phyloP scores from a whole-genome alignment of 495 filamentous ascomycete species.

The Gamarada debralockiae region DNA sequence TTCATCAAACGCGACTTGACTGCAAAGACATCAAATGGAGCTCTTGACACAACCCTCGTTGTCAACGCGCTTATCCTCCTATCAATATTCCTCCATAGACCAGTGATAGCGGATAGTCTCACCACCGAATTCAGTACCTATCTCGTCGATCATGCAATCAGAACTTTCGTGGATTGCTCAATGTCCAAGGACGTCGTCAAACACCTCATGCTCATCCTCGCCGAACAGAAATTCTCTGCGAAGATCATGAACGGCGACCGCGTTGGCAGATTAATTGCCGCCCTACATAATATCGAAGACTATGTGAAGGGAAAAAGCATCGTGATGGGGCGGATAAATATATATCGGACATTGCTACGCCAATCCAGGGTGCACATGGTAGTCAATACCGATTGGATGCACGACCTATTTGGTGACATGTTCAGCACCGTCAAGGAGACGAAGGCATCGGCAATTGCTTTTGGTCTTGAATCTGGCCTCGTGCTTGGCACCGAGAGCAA shows the following conservation, averaged over 20 bases:
- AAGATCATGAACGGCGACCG: constrained; percentile 70
- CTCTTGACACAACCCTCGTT: constrained; percentile 57
- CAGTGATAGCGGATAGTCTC: constrained; percentile 57
- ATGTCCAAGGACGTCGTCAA: constrained; percentile 73
- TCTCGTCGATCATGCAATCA: constrained; percentile 73
- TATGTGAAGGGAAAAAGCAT: constrained; percentile 74
- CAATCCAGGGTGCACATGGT: constrained; percentile 67
- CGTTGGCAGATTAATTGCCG: constrained; percentile 60
- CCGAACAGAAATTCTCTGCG: constrained; percentile 68
- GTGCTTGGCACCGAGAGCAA: constrained; percentile 59
- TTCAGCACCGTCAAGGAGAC: constrained; percentile 75
- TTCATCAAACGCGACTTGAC: constrained; percentile 78
- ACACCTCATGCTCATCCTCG: constrained; percentile 72
- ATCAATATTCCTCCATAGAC: constrained; percentile 65
- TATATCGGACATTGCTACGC: constrained; percentile 70
- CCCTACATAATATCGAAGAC: constrained; percentile 67
- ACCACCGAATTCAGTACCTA: constrained; percentile 74
- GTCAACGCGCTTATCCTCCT: constrained; percentile 74
- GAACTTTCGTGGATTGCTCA: constrained; percentile 56
- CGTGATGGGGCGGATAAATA: constrained; percentile 62
- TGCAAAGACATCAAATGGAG: constrained; percentile 45
- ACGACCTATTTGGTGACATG: constrained; percentile 76
- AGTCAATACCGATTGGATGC: constrained; percentile 65
- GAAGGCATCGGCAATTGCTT: constrained; percentile 63
- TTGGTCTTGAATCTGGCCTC: constrained; percentile 64